Percentiles rank a stretch among this genome's conserved stretches.
phyloP scores from a whole-genome alignment of 805 yeast genomes.

The Cephaloascus albidus region DNA sequence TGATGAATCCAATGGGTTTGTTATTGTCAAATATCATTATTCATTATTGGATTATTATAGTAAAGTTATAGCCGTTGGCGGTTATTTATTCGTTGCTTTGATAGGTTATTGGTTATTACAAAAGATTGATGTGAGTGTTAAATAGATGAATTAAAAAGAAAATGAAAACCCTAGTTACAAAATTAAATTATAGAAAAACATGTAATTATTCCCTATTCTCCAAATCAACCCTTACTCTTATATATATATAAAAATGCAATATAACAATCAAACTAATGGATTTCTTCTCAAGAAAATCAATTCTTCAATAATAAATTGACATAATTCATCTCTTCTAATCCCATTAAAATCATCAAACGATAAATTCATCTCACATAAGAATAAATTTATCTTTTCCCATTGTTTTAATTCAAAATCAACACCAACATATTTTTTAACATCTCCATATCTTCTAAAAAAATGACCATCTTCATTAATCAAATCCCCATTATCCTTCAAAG shows the following conservation, averaged over 20 bases:
- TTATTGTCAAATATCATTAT: slow-evolving; percentile 57
- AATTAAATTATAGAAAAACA: no score
- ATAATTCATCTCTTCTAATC: background rate
- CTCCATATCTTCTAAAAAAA: slow-evolving; percentile 13
- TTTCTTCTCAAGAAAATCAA: background rate
- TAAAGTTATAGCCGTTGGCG: slow-evolving; percentile 62
- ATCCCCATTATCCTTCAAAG: slow-evolving; percentile 6
- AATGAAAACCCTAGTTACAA: no score
- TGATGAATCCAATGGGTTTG: slow-evolving; percentile 50
- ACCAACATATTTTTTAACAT: slow-evolving; percentile 6
- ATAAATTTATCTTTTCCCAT: slow-evolving; percentile 15
- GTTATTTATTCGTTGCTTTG: slow-evolving; percentile 52
- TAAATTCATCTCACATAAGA: slow-evolving; percentile 8
- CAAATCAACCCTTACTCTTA: no score
- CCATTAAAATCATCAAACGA: background rate
- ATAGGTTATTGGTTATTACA: slow-evolving; percentile 40
- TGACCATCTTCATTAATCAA: slow-evolving; percentile 6
- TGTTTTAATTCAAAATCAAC: slow-evolving; percentile 16
- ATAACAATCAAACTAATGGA: no score
- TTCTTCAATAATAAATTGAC: background rate
- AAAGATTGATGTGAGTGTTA: slow-evolving; percentile 27
- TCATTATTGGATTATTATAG: slow-evolving; percentile 39
- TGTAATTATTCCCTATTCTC: no score
- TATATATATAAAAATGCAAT: no score
- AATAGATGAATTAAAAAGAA: no score